Conservation (phyloP, 2,329 filamentous ascomycete species). For the Talaromyces sp. region DNA sequence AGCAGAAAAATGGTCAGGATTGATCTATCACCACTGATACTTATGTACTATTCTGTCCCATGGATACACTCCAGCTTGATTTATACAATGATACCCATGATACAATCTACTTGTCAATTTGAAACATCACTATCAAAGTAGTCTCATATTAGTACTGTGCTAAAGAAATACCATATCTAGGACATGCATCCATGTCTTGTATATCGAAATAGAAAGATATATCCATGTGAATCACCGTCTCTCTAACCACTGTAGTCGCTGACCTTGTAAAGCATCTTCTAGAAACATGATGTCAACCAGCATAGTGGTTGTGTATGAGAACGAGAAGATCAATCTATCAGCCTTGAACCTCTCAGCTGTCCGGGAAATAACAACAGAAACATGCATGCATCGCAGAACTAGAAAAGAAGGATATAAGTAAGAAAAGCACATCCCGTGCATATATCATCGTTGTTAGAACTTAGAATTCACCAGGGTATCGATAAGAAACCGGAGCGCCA, state of each 20-base stretch:
- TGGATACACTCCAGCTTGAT: neutral
- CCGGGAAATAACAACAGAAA: neutral
- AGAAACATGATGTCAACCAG: constrained; percentile 1
- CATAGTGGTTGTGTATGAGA: neutral
- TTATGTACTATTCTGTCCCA: no score
- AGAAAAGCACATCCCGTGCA: constrained; percentile 9
- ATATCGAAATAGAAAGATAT: constrained; percentile 13
- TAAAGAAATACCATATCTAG: constrained; percentile 2
- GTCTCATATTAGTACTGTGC: neutral
- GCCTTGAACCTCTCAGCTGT: constrained; percentile 1
- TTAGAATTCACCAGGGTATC: constrained; percentile 22
- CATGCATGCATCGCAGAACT: constrained; percentile 2
- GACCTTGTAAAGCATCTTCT: neutral
- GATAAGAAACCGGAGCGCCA: constrained; percentile 16
- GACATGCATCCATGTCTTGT: constrained; percentile 21
- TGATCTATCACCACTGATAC: neutral
- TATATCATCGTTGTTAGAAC: constrained; percentile 19
- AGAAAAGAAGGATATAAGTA: constrained; percentile 16
- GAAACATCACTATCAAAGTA: neutral
- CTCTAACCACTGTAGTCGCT: neutral
- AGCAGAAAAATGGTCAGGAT: neutral
- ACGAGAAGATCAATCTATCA: constrained; percentile 14
- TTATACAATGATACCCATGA: constrained; percentile 8
- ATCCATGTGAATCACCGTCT: neutral
- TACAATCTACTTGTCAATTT: neutral